These are phyloP conservation scores for Gossypium stocksii DNA, from an alignment of 345 rosid species.

Conservation along the genomic window DNA sequence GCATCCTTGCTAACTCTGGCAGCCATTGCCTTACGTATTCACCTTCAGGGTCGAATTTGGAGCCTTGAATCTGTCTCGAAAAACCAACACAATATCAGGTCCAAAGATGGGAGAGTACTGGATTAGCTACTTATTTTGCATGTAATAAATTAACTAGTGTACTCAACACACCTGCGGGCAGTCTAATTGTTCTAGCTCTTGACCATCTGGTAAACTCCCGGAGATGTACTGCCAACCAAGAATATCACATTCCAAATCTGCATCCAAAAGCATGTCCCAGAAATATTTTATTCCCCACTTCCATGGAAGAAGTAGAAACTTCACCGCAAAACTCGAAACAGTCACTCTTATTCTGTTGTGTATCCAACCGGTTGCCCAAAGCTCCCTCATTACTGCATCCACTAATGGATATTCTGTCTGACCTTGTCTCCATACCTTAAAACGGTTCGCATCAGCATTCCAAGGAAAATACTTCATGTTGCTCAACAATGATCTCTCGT, in stretches of 20 bases:
- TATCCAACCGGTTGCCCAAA: conserved; percentile 97
- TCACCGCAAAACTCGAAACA: conserved; percentile 83
- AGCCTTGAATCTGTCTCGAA: conserved; percentile 68
- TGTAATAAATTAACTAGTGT: conserved; percentile 17
- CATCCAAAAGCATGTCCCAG: conserved; percentile 94
- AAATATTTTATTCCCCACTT: conserved; percentile 97
- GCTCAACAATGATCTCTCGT: conserved; percentile 60
- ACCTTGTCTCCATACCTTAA: conserved; percentile 95
- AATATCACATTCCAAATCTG: conserved; percentile 82
- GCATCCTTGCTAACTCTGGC: conserved; percentile 88
- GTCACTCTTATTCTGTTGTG: conserved; percentile 86
- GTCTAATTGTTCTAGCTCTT: conserved; percentile 85
- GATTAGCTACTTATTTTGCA: neutral
- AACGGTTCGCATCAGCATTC: conserved; percentile 49
- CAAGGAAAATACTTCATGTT: conserved; percentile 79
- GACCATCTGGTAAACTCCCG: conserved; percentile 92
- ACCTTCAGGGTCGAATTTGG: conserved; percentile 73
- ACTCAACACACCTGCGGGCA: conserved; percentile 56
- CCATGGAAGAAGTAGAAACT: conserved; percentile 90
- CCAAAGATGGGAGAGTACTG: neutral
- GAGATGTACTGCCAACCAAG: conserved; percentile 97
- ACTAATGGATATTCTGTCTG: conserved; percentile 90
- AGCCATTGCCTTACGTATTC: conserved; percentile 88
- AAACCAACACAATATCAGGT: conserved; percentile 15
- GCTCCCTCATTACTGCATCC: conserved; percentile 98